A percentile compares a stretch with the other conserved stretches of the same genome.
phyloP scores from a whole-genome alignment of 2,329 filamentous ascomycete genomes.

The Aureobasidium sp. region DNA sequence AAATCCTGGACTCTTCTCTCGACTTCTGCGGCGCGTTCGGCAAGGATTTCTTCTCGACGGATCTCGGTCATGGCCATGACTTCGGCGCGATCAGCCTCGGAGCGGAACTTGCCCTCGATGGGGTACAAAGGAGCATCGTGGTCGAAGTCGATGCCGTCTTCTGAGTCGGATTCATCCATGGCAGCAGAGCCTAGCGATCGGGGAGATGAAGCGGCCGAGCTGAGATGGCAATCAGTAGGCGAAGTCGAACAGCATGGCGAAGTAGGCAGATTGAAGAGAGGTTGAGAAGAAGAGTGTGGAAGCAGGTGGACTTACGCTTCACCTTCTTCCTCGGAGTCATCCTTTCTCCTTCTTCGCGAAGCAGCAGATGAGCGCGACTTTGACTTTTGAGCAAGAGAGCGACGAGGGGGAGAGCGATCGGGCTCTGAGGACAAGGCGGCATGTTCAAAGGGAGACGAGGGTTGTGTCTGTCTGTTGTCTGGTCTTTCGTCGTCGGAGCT shows the following conservation, averaged over 20 bases:
- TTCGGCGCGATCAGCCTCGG: slow-evolving; percentile 44
- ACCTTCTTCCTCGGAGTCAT: slow-evolving; percentile 65
- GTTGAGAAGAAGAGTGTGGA: slow-evolving; percentile 4
- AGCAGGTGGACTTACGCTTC: slow-evolving; percentile 61
- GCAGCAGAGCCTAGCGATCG: slow-evolving; percentile 72
- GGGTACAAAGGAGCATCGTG: slow-evolving; percentile 64
- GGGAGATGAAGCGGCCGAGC: slow-evolving; percentile 58
- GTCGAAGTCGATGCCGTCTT: slow-evolving; percentile 42
- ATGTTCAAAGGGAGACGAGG: slow-evolving; percentile 7
- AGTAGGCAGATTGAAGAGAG: slow-evolving; percentile 12
- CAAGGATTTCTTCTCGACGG: slow-evolving; percentile 81
- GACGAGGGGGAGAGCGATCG: slow-evolving; percentile 25
- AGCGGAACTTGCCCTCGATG: slow-evolving; percentile 71
- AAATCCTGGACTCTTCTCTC: slow-evolving; percentile 75
- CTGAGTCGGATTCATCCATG: slow-evolving; percentile 82
- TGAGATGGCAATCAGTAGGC: slow-evolving; percentile 27
- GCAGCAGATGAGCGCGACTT: slow-evolving; percentile 26
- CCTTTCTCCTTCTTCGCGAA: slow-evolving; percentile 31
- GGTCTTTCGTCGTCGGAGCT: slow-evolving; percentile 39
- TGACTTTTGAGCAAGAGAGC: slow-evolving; percentile 40
- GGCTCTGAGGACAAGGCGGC: slow-evolving; percentile 9
- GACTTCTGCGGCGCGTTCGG: slow-evolving; percentile 75
- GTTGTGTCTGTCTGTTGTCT: slow-evolving; percentile 25
- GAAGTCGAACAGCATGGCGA: slow-evolving; percentile 9
- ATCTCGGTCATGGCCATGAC: slow-evolving; percentile 86